Evolutionary conservation across 805 yeast genomes (phyloP), one percentile per base, ranked within the genome.

Genomic region (Saturnispora halmiae): DNA sequence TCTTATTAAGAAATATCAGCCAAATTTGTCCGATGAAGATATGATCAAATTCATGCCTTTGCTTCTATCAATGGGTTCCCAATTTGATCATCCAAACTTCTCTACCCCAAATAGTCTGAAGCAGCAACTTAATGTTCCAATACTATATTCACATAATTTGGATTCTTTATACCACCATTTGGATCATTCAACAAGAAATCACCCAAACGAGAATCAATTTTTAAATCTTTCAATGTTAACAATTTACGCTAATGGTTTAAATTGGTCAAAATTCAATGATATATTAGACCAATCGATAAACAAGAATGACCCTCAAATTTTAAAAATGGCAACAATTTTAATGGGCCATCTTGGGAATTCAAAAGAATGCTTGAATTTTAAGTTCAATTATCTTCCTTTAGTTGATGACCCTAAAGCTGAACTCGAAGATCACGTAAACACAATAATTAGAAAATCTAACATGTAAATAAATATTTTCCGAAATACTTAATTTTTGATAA

Each of bases 1-100:
- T 18, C 25, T 47, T 2, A 21, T 59, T 16, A 44, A 50, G 6
- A 38, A 43, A 3, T 56, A 46, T 43, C 49, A 50, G 11, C 56
- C 61, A 1, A 42, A 43, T 2, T 27, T 58, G 5, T 38, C 46
- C 1, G 25, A 31, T 5, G 26, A 41, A 5, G 54, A 54, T 21
- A n/a, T 57, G 18, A 31, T 47, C 26, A 43, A 50, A 31, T 24
- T 59, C 2, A 35, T 54, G 6, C 60, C 63, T 4, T 30, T 54
- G 2, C 34, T 58, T 8, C 45, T 53, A 11, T 46, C 53, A n/a
- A 34, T 57, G 3, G 56, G 58, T 1, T 52, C 62, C 13, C 56
- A 54, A 38, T 46, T 56, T 15, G 55, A 54, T 28, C 48, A 55
- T 34, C 36, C 44, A 3, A 26, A 42, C 1, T 59, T 59, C 30